These are phyloP conservation scores for Cryptococcus maquisensis DNA, from an alignment of 1,284 basidiomycete species.

Conservation along the genomic window DNA sequence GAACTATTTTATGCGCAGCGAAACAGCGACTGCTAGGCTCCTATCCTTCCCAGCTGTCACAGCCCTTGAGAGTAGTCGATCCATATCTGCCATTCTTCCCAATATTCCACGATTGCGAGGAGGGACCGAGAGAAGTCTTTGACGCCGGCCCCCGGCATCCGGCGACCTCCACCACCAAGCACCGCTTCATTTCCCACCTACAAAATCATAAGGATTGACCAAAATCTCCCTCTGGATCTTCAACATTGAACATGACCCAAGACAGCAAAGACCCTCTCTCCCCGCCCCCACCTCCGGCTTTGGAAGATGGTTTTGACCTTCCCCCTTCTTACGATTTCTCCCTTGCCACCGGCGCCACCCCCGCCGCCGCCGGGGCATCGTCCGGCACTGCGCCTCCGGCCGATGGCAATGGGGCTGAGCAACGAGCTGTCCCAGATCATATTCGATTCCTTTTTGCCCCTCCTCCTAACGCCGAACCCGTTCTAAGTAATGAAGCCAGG, in stretches of 20 bases:
- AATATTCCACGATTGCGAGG: too few species aligned
- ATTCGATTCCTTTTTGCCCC: constrained; percentile 26
- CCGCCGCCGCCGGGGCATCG: background rate
- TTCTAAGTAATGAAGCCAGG: constrained; percentile 11
- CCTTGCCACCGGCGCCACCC: constrained; percentile 3
- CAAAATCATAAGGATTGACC: too few species aligned
- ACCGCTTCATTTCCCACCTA: too few species aligned
- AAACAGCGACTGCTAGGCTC: too few species aligned
- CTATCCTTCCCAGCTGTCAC: too few species aligned
- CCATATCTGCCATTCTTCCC: too few species aligned
- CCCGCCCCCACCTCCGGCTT: background rate
- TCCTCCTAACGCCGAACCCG: constrained; percentile 31
- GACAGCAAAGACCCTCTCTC: constrained; percentile 2
- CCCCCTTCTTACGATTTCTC: constrained; percentile 35
- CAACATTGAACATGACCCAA: constrained; percentile 4
- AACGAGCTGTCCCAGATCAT: constrained; percentile 9
- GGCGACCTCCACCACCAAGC: too few species aligned
- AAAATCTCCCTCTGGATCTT: too few species aligned
- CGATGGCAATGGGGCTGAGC: background rate
- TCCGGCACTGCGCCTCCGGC: background rate
- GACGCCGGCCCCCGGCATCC: too few species aligned
- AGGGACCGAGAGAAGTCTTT: too few species aligned
- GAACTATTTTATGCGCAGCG: too few species aligned
- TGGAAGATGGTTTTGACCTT: constrained; percentile 14
- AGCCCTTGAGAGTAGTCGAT: too few species aligned